Conservation (phyloP, 2,329 filamentous ascomycete genomes). For the Colletotrichum cordylinicola region DNA sequence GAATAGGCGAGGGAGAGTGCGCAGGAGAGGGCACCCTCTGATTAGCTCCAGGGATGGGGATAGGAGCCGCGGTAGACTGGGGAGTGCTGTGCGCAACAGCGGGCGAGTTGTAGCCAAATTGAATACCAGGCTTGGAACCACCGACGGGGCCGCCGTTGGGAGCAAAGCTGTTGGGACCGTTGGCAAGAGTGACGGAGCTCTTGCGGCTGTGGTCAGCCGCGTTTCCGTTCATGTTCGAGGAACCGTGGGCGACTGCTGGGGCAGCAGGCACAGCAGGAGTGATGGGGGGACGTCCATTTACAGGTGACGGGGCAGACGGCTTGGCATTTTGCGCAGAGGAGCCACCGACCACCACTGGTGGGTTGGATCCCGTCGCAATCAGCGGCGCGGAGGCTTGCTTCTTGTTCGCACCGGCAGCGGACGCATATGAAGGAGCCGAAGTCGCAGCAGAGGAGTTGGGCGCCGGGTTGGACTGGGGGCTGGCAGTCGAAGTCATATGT, state of each 20-base stretch:
- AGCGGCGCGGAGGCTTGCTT: slow-evolving; percentile 66
- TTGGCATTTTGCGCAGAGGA: slow-evolving; percentile 63
- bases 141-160: slow-evolving; percentile 74
- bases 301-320: slow-evolving; percentile 72
- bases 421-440: slow-evolving; percentile 70
- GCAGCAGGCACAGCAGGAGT: slow-evolving; percentile 71
- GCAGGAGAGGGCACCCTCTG: slow-evolving; percentile 83
- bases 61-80: slow-evolving; percentile 60
- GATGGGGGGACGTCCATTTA: slow-evolving; percentile 84
- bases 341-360: slow-evolving; percentile 61
- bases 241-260: slow-evolving; percentile 68
- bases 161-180: slow-evolving; percentile 76
- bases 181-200: slow-evolving; percentile 89
- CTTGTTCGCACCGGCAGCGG: slow-evolving; percentile 68
- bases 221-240: slow-evolving; percentile 70
- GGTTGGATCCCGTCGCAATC: slow-evolving; percentile 64
- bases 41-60: slow-evolving; percentile 65
- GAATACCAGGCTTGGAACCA: slow-evolving; percentile 69
- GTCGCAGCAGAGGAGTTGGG: slow-evolving; percentile 60
- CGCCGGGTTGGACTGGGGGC: slow-evolving; percentile 62
- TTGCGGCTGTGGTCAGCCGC: slow-evolving; percentile 80
- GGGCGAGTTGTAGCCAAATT: slow-evolving; percentile 83
- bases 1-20: slow-evolving; percentile 91
- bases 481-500: slow-evolving; percentile 68
- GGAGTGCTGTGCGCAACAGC: slow-evolving; percentile 72